These are phyloP conservation scores for Saposhnikovia divaricata DNA, from an alignment of 129 eudicot genomes.

Conservation along the genomic window DNA sequence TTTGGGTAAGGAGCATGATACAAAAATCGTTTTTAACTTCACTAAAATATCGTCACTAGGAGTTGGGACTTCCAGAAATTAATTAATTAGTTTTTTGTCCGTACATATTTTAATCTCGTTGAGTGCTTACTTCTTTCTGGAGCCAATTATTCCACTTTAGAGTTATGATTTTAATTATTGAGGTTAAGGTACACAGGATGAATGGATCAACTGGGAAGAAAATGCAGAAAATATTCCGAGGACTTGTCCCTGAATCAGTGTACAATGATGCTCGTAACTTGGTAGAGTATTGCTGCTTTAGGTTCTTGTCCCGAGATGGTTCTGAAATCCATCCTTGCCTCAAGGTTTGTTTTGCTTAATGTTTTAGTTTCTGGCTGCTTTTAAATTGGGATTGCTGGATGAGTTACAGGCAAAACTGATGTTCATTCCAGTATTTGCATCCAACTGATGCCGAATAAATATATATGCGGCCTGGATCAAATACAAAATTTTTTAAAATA, in stretches of 20 bases:
- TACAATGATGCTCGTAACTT: constrained; percentile 44
- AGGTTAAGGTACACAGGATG: constrained; percentile 50
- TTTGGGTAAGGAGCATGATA: not conserved
- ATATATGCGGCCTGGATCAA: too few relatives aligned
- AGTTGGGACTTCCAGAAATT: constrained; percentile 1
- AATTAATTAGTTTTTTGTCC: not conserved
- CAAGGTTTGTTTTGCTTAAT: constrained; percentile 31
- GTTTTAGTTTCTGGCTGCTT: constrained; percentile 1
- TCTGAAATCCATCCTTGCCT: constrained; percentile 57
- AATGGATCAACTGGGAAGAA: constrained; percentile 64
- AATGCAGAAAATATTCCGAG: constrained; percentile 57
- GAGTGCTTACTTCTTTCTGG: not conserved
- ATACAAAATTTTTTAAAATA: too few relatives aligned
- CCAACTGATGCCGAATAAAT: not conserved
- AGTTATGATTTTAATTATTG: constrained; percentile 18
- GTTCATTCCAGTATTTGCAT: not conserved
- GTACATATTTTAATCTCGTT: not conserved
- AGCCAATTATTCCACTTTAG: constrained; percentile 6
- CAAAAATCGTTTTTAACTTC: not conserved
- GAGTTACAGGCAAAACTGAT: not conserved
- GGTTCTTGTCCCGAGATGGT: constrained; percentile 57
- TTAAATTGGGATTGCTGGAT: not conserved
- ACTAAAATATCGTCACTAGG: not conserved
- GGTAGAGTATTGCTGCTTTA: constrained; percentile 74
- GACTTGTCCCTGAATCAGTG: constrained; percentile 48